Base-by-base conservation (phyloP, 2,329 filamentous ascomycete genomes). In the Emericellopsis atlantica region DNA sequence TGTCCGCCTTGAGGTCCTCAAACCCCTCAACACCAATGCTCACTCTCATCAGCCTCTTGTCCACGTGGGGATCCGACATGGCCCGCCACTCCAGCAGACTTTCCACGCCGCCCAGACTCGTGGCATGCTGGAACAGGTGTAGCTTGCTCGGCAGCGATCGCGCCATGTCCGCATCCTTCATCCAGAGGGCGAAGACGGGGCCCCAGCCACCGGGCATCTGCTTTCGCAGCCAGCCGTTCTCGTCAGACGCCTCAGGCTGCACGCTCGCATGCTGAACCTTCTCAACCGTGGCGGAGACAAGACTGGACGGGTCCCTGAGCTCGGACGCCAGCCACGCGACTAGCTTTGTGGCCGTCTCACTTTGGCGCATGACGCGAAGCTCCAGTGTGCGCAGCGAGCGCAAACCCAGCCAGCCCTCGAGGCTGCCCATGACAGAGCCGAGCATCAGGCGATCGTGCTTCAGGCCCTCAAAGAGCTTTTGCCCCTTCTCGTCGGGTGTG, bases 151-250 rank as follows among this genome's bases (percentile, higher is more conserved):
- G 92, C 47, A 98, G 61, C 24, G 66, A 60, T 48, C 70, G 74
- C 4, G 92, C 89, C 40, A 73, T 55, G 1, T 67, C 63, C 45
- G 73, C 67, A 3, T 71, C 65, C 51, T 74, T 74, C 65, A 85
- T 71, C 44, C 71, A 70, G 21, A 96, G 69, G 4, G 81, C 73
- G 54, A 96, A 96, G 6, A 96, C 90, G 2, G 92, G 84, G 0
- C 89, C 88, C 57, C 79, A 95, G 0, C 92, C 92, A 48, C 77
- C 75, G 1, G 89, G 87, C 92, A 98, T 95, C 68, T 96, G 92
- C 61, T 74, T 72, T 51, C 69, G 62, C 54, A 96, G 60, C 90
- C 90, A 98, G 37, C 68, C 70, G 38, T 65, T 66, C 45, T 74
- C 69, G 32, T 77, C 72, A 1, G 45, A 36, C 12, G 72, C 73